Evolutionary conservation across 2,329 filamentous ascomycete genomes (phyloP), one percentile per base, ranked within the genome.

Genomic region (Rhynchosporium agropyri): DNA sequence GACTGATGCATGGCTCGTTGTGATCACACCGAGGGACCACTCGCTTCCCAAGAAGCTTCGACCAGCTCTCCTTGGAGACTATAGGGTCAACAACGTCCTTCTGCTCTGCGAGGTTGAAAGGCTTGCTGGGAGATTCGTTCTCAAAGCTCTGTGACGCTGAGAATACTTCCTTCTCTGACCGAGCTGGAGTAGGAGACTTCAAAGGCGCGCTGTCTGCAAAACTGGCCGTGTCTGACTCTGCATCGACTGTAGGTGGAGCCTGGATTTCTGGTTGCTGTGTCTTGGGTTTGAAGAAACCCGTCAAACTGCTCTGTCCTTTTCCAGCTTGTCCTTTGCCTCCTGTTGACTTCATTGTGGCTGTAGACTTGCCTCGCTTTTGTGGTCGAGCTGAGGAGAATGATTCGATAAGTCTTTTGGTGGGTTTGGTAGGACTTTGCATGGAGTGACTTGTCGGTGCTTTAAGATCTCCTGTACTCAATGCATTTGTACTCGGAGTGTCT

Each of bases 21-120:
- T 99, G 95, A 54, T 97, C 92, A 74, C 95, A 99, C 62, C 83
- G 84, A 0, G 95, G 95, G 0, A 85, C 81, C 1, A 85, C 78
- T 62, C 89, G 87, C 74, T 89, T 92, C 15, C 88, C 85, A 65
- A 98, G 88, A 13, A 98, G 81, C 73, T 89, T 92, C 4, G 86
- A 88, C 95, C 95, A 98, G 28, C 89, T 89, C 72, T 95, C 89
- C 74, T 91, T 94, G 51, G 84, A 84, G 65, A 84, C 81, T 56
- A 92, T 85, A 0, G 89, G 88, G 69, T 93, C 90, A 64, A 89
- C 80, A 1, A 85, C 79, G 61, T 75, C 62, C 42, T 68, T 64
- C 43, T 71, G 67, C 9, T 71, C 64, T 28, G 33, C 63, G 13
- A 49, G 53, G 53, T 66, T 60, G 51, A 67, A 66, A 13, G 55